These are phyloP conservation scores for Chaetoscypha palmicola DNA, from an alignment of 2,329 filamentous ascomycete species.

Conservation along the genomic window DNA sequence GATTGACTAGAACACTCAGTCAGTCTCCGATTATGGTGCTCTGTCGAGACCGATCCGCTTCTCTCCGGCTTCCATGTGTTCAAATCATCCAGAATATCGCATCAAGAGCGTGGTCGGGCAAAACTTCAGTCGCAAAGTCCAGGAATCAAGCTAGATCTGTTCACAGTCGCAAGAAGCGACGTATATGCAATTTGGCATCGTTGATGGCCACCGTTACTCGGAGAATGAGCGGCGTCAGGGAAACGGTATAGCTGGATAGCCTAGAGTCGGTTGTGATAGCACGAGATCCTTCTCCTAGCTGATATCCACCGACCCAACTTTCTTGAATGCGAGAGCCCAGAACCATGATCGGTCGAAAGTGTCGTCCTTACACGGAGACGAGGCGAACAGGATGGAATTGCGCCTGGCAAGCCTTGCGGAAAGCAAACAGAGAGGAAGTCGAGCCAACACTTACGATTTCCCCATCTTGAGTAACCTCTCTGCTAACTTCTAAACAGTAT, in stretches of 20 bases:
- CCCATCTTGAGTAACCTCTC: conserved; percentile 35
- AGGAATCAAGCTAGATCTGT: too few species aligned
- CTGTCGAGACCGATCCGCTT: too few species aligned
- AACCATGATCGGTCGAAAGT: too few species aligned
- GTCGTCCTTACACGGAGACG: too few species aligned
- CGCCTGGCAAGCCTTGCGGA: not conserved
- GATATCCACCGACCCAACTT: not conserved
- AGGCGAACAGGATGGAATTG: not conserved
- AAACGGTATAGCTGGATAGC: too few species aligned
- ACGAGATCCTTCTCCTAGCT: not conserved
- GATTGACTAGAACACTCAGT: conserved; percentile 63
- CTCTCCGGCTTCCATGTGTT: too few species aligned
- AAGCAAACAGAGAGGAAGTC: conserved; percentile 6
- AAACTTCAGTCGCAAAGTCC: not conserved
- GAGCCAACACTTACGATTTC: conserved; percentile 43
- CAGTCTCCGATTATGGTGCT: conserved; percentile 11
- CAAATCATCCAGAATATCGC: not conserved
- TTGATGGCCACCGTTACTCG: too few species aligned
- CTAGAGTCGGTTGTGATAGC: too few species aligned
- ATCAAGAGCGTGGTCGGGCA: not conserved
- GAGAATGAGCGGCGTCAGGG: too few species aligned
- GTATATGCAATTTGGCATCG: too few species aligned
- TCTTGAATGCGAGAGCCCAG: too few species aligned
- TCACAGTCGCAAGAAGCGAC: too few species aligned
- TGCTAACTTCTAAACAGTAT: not conserved